Base-by-base conservation (phyloP, 495 filamentous ascomycete genomes). In the Penicillium manginii region DNA sequence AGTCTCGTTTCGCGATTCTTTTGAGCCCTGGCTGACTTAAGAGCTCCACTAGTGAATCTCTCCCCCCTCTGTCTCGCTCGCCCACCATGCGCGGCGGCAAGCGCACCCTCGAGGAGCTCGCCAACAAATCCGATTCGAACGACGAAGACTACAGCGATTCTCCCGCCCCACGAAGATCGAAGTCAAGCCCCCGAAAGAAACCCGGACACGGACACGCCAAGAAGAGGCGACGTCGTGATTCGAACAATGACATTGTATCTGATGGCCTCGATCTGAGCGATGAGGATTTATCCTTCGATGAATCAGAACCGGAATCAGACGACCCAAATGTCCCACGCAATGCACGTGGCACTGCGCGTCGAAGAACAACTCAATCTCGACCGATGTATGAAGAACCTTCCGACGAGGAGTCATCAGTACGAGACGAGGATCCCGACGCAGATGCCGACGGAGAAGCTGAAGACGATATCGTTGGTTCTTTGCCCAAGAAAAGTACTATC, bases 91-190 rank as follows among this genome's bases (percentile, higher is more conserved):
- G 83, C 80, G 76, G 77, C 52, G 58, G 67, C 35, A 94, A 94
- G 74, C 84, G 91, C 57, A 88, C 87, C 73, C 71, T 88, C 58
- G 87, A 91, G 54, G 84, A 83, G 60, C 83, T 93, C 62, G 91
- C 87, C 21, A 92, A 86, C 75, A 89, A 90, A 67, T 94, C 91
- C 45, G 92, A 96, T 64, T 84, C 91, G 0, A 85, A 91, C 45
- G 92, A 96, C 61, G 86, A 88, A 45, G 91, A 91, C 68, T 96
- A 90, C 71, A 79, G 65, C 71, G 84, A 69, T 52, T 68, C 66
- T 40, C 54, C 60, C 7, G 64, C 66, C 52, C 69, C 66, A 60
- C 71, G 73, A 58, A 64, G 64, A 19, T 67, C 71, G n/a, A 75
- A 77, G 11, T 64, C 72, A 15, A 80, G 52, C 55, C 49, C 67